Conservation (phyloP, 78 protist genomes). For the Dictyostelium intermedium region DNA sequence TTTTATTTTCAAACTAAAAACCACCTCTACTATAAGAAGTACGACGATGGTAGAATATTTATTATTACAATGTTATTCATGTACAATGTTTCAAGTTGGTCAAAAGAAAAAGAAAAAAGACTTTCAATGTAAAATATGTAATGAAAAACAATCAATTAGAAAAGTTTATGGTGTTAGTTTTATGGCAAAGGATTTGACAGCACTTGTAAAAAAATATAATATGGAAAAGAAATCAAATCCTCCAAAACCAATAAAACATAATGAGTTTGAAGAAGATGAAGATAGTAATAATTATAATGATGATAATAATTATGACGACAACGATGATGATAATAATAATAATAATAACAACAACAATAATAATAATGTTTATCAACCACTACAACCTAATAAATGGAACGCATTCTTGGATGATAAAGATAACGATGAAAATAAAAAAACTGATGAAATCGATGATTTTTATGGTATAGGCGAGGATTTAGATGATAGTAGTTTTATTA, state of each 20-base stretch:
- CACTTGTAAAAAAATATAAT: constrained; percentile 35
- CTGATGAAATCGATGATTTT: constrained; percentile 3
- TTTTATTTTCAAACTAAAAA: not conserved
- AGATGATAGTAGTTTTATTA: not conserved
- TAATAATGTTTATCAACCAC: not conserved
- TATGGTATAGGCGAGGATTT: constrained; percentile 6
- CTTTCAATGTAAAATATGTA: constrained; percentile 33
- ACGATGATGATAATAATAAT: not conserved
- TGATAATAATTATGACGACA: not conserved
- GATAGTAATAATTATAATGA: not conserved
- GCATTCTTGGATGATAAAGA: not conserved
- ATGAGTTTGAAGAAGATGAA: not conserved
- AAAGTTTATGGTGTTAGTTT: constrained; percentile 29
- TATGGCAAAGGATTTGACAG: constrained; percentile 16
- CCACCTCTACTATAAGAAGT: not conserved
- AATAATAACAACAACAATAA: not conserved
- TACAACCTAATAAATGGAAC: not conserved
- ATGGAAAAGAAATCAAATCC: not conserved
- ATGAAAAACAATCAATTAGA: constrained; percentile 22
- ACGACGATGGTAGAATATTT: constrained; percentile 61
- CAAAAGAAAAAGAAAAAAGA: constrained; percentile 33
- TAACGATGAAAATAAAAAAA: not conserved
- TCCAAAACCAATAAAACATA: not conserved
- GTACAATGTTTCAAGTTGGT: constrained; percentile 30
- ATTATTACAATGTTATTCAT: constrained; percentile 31